Percentiles rank a stretch among this genome's conserved stretches.
Conservation (phyloP, 352 stramenopile species). For the Phytophthora parvispora region DNA sequence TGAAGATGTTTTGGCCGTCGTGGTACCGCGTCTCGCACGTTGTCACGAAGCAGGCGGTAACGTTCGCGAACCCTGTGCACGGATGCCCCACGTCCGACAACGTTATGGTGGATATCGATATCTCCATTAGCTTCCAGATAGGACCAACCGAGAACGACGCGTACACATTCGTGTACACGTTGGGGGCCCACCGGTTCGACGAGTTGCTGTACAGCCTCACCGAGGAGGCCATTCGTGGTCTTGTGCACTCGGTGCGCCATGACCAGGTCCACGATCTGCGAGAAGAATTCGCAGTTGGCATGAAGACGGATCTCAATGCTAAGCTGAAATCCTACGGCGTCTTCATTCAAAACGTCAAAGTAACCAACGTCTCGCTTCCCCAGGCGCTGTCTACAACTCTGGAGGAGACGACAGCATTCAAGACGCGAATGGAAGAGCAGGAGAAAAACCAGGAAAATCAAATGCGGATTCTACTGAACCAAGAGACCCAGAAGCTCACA, state of each 20-base stretch:
- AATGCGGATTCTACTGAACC: constrained; percentile 77
- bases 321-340: constrained; percentile 76
- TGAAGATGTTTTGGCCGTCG: constrained; percentile 67
- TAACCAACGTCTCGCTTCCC: constrained; percentile 80
- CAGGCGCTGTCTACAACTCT: constrained; percentile 60
- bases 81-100: constrained; percentile 82
- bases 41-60: constrained; percentile 83
- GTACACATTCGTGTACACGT: constrained; percentile 81
- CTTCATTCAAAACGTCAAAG: constrained; percentile 88
- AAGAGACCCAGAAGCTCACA: constrained; percentile 79
- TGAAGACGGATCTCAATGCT: constrained; percentile 81
- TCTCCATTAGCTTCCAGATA: constrained; percentile 88
- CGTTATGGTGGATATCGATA: constrained; percentile 87
- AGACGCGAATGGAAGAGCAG: constrained; percentile 87
- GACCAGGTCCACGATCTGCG: constrained; percentile 81
- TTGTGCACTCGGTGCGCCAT: constrained; percentile 80
- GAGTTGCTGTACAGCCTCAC: constrained; percentile 76
- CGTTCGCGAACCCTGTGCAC: constrained; percentile 71
- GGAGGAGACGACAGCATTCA: constrained; percentile 82
- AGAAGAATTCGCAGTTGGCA: constrained; percentile 79
- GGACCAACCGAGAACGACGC: constrained; percentile 70
- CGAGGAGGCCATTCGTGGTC: constrained; percentile 71
- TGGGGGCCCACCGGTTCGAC: constrained; percentile 81
- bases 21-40: constrained; percentile 88
- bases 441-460: constrained; percentile 91